These are phyloP conservation scores for Talinum fruticosum DNA, from an alignment of 148 eudicot genomes.

Conservation along the genomic window DNA sequence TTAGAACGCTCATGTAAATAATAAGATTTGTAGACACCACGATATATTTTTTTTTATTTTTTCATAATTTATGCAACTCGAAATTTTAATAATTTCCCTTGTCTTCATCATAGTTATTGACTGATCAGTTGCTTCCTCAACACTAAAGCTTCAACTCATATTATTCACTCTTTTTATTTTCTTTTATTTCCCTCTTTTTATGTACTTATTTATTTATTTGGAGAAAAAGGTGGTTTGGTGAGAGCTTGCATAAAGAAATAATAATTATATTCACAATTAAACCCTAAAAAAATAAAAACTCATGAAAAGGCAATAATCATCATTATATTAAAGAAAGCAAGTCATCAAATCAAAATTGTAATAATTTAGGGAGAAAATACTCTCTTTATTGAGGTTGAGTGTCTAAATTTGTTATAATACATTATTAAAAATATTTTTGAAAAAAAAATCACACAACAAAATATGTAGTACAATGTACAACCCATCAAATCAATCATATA, in stretches of 20 bases:
- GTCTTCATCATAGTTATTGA: not conserved
- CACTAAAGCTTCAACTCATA: constrained; percentile 1
- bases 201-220: not conserved
- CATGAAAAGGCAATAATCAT: too few species aligned
- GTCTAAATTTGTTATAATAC: not conserved
- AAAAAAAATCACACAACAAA: not conserved
- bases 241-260: too few species aligned
- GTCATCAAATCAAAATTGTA: not conserved
- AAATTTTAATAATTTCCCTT: too few species aligned
- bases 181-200: not conserved
- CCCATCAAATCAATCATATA: not conserved
- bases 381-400: not conserved
- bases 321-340: not conserved
- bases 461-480: too few species aligned
- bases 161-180: not conserved
- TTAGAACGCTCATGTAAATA: too few species aligned
- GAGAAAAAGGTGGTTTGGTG: not conserved
- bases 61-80: too few species aligned
- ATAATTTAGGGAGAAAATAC: not conserved
- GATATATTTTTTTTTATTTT: too few species aligned
- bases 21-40: too few species aligned
- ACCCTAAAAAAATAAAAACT: too few species aligned
- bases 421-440: too few species aligned
- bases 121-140: constrained; percentile 2
- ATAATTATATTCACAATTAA: too few species aligned